Percentiles rank a stretch among this genome's conserved stretches.
Evolutionary conservation across 306 rosid species (phyloP).

Genomic region (Trifolium fragiferum): DNA sequence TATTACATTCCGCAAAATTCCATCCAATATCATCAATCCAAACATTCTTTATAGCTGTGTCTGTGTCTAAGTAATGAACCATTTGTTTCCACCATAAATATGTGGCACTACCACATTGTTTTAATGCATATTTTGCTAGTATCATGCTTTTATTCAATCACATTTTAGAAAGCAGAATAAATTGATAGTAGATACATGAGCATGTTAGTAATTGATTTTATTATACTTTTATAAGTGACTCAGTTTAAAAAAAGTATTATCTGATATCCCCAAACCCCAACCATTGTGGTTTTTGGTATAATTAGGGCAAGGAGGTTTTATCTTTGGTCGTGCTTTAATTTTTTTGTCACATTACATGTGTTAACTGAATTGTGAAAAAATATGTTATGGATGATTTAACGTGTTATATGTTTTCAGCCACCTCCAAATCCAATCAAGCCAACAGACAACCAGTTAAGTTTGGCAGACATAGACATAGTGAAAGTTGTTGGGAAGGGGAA

Average conservation of each 20-base stretch:
- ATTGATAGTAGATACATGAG: background rate
- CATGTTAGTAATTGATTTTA: background rate
- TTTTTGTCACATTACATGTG: slow-evolving; percentile 4
- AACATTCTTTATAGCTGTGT: background rate
- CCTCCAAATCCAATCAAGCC: slow-evolving; percentile 94
- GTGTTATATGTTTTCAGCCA: slow-evolving; percentile 62
- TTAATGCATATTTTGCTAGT: background rate
- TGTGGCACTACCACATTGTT: background rate
- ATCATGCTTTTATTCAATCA: slow-evolving; percentile 14
- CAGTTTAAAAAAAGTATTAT: slow-evolving; percentile 3
- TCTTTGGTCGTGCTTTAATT: background rate
- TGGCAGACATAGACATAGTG: slow-evolving; percentile 74
- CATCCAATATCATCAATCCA: background rate
- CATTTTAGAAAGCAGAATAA: slow-evolving; percentile 16
- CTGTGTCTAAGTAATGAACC: background rate
- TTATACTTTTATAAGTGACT: slow-evolving; percentile 19
- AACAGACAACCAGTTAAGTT: slow-evolving; percentile 73
- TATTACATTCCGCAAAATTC: background rate
- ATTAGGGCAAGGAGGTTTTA: background rate
- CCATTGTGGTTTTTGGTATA: slow-evolving; percentile 33
- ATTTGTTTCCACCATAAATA: background rate
- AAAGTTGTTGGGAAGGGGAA: slow-evolving; percentile 96
- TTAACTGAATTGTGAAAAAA: slow-evolving; percentile 14
- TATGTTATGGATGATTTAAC: slow-evolving; percentile 40
- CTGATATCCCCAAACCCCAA: slow-evolving; percentile 10